Conservation (phyloP, 2,329 filamentous ascomycete species). For the Stemphylium lycopersici region DNA sequence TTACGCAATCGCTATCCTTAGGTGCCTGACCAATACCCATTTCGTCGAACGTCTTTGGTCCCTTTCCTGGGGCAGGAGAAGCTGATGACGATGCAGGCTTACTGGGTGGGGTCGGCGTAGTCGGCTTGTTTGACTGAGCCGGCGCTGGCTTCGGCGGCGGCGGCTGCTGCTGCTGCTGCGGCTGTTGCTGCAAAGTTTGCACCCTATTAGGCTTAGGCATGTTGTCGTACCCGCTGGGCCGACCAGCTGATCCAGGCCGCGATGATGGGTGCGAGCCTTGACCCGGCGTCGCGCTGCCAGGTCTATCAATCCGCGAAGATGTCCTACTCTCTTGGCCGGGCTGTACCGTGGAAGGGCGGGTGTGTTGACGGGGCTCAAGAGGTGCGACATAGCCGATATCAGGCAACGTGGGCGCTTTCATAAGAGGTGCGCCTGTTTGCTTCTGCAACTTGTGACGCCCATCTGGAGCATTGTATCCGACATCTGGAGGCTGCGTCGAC, state of each 20-base stretch:
- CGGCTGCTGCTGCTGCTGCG: constrained; percentile 21
- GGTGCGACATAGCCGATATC: constrained; percentile 49
- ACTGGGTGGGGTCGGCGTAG: constrained; percentile 30
- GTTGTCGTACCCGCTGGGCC: constrained; percentile 30
- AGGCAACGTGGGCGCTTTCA: constrained; percentile 42
- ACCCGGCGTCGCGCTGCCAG: too few species aligned
- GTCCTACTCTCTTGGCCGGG: constrained; percentile 43
- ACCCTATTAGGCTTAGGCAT: constrained; percentile 34
- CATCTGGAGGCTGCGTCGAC: constrained; percentile 49
- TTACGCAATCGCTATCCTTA: constrained; percentile 88
- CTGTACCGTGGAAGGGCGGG: constrained; percentile 42
- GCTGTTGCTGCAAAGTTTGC: constrained; percentile 32
- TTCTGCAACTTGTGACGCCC: constrained; percentile 54
- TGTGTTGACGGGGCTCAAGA: constrained; percentile 44
- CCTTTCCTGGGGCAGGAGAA: constrained; percentile 63
- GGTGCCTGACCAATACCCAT: constrained; percentile 92
- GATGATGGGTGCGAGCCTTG: constrained; percentile 21
- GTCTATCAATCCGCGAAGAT: constrained; percentile 28
- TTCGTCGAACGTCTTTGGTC: constrained; percentile 94
- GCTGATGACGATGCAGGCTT: constrained; percentile 40
- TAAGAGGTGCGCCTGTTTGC: constrained; percentile 32
- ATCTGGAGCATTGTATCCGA: constrained; percentile 53
- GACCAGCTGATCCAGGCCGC: constrained; percentile 40
- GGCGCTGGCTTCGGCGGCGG: constrained; percentile 25
- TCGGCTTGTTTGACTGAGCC: constrained; percentile 25